A percentile compares a stretch with the other conserved stretches of the same genome.
These are phyloP conservation scores for Stramenopiles sp. DNA, from an alignment of 352 stramenopile species.

Conservation along the genomic window DNA sequence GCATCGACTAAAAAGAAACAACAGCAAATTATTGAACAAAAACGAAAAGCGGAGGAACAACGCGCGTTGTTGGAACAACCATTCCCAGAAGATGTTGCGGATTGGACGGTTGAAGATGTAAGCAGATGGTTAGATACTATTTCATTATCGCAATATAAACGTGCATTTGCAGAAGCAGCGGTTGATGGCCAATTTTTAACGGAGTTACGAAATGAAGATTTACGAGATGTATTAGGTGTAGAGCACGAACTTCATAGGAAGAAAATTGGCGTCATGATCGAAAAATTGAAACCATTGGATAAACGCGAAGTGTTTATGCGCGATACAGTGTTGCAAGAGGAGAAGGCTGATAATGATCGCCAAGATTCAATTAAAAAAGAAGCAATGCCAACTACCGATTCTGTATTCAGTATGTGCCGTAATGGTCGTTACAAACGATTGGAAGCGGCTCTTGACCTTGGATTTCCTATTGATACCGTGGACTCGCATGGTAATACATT, in stretches of 20 bases:
- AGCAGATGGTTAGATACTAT: slow-evolving; percentile 66
- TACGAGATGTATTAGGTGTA: slow-evolving; percentile 62
- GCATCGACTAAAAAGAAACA: slow-evolving; percentile 48
- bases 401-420: slow-evolving; percentile 60
- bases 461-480: slow-evolving; percentile 58
- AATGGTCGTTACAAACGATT: slow-evolving; percentile 65
- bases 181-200: slow-evolving; percentile 75
- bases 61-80: slow-evolving; percentile 28
- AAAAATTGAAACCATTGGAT: slow-evolving; percentile 60
- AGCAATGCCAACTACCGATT: slow-evolving; percentile 31
- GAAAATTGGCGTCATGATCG: slow-evolving; percentile 56
- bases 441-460: slow-evolving; percentile 58
- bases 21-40: slow-evolving; percentile 39
- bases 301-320: slow-evolving; percentile 37
- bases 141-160: slow-evolving; percentile 65
- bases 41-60: no score
- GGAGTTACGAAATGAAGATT: slow-evolving; percentile 65
- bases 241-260: slow-evolving; percentile 68
- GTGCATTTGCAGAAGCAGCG: slow-evolving; percentile 55
- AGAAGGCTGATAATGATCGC: slow-evolving; percentile 6
- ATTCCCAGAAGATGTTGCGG: slow-evolving; percentile 39
- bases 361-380: slow-evolving; percentile 15
- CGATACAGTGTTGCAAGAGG: slow-evolving; percentile 24
- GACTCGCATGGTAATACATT: slow-evolving; percentile 78
- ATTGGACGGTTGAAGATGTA: slow-evolving; percentile 71